Conservation (phyloP, 2,329 filamentous ascomycete species). For the Paracorniculantispora psalliotae region DNA sequence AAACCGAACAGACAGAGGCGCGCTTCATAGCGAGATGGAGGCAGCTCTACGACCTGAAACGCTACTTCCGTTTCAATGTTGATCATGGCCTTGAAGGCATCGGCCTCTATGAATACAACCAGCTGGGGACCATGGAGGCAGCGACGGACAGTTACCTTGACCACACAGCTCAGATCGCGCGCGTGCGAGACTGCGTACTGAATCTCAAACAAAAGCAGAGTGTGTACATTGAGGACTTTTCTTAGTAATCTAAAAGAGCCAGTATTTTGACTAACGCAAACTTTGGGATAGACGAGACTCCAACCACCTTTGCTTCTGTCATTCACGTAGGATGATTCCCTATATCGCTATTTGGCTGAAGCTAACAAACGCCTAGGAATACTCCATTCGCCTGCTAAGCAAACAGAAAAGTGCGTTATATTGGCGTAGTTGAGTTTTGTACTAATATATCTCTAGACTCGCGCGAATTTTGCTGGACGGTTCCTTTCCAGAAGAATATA, state of each 20-base stretch:
- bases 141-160: not conserved
- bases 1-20: not conserved
- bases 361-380: not conserved
- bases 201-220: not conserved
- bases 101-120: not conserved
- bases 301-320: not conserved
- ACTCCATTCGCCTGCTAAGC: not conserved
- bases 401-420: not conserved
- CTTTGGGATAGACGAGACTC: not conserved
- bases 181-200: not conserved
- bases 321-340: not conserved
- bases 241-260: not conserved
- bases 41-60: not conserved
- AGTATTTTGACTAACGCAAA: not conserved
- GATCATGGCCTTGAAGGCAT: not conserved
- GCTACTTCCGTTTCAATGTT: slow-evolving; percentile 4
- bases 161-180: not conserved
- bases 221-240: not conserved
- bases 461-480: not conserved
- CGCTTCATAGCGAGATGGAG: not conserved
- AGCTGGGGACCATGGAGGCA: not conserved
- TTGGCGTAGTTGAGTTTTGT: too few species aligned
- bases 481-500: not conserved
- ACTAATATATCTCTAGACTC: not conserved
- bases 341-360: not conserved